A percentile compares a stretch with the other conserved stretches of the same genome.
phyloP scores from a whole-genome alignment of 139 green algal species.

The Chlamydomonas incerta region DNA sequence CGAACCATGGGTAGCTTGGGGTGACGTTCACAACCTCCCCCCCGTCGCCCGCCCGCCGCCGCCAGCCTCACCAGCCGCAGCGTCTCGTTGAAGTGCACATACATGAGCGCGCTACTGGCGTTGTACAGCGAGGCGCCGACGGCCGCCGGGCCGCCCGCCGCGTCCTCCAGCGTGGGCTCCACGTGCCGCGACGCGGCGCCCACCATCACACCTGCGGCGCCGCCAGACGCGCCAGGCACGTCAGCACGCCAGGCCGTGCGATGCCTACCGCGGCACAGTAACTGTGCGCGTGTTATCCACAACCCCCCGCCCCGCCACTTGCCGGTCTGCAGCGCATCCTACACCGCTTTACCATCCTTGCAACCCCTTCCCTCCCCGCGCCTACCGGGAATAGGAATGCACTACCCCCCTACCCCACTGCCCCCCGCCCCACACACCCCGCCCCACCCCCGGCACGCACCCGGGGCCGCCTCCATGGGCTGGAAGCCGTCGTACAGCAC shows the following conservation, averaged over 20 bases:
- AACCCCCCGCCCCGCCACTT: too few relatives aligned
- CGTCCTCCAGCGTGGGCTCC: neutral
- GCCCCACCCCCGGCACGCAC: neutral
- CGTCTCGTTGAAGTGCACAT: conserved; percentile 46
- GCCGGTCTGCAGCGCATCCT: too few relatives aligned
- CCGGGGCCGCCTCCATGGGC: conserved; percentile 50
- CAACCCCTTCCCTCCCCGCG: too few relatives aligned
- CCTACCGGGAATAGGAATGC: too few relatives aligned
- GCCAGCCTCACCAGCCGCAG: conserved; percentile 16
- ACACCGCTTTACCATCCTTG: too few relatives aligned
- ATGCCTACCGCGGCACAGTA: too few relatives aligned
- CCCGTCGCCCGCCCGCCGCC: too few relatives aligned
- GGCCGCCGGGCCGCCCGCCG: neutral
- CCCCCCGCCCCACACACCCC: too few relatives aligned
- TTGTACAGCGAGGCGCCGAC: neutral
- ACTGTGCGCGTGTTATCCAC: too few relatives aligned
- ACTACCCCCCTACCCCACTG: neutral
- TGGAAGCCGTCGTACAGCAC: conserved; percentile 73
- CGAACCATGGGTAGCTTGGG: too few relatives aligned
- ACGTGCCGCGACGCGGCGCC: conserved; percentile 7
- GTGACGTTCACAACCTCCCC: too few relatives aligned
- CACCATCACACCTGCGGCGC: conserved; percentile 41
- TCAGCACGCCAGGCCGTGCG: too few relatives aligned
- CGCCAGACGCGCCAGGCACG: conserved; percentile 3
- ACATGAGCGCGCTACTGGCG: neutral